Conservation (phyloP, 805 yeast genomes). For the Candida verbasci region DNA sequence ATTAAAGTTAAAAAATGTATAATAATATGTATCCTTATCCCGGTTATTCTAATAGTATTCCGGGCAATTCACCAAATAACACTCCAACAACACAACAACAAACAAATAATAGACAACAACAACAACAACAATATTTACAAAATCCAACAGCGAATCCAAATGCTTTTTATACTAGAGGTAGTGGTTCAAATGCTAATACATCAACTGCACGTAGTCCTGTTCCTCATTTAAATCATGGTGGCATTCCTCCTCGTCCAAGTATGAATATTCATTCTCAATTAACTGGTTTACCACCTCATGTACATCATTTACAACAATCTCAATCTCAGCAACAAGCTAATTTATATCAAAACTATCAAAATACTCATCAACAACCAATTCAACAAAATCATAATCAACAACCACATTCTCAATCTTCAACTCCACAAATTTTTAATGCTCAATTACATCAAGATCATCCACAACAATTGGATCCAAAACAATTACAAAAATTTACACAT, state of each 20-base stretch:
- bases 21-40: conserved; percentile 10
- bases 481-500: conserved; percentile 10
- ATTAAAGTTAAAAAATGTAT: too few relatives aligned
- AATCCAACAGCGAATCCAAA: conserved; percentile 12
- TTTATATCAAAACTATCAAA: conserved; percentile 4
- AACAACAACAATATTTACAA: conserved; percentile 13
- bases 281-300: conserved; percentile 6
- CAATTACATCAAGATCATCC: conserved; percentile 9
- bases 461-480: conserved; percentile 14
- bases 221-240: conserved; percentile 7
- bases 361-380: conserved; percentile 9
- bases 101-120: conserved; percentile 8
- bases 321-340: conserved; percentile 8
- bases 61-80: conserved; percentile 10
- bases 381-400: conserved; percentile 9
- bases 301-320: conserved; percentile 6
- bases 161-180: conserved; percentile 6
- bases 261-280: conserved; percentile 5
- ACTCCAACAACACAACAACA: conserved; percentile 13
- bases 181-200: conserved; percentile 10
- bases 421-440: conserved; percentile 5
- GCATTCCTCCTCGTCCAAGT: conserved; percentile 5
- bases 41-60: conserved; percentile 7
- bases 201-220: conserved; percentile 11
- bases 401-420: conserved; percentile 9